Evolutionary conservation across 495 filamentous ascomycete genomes (phyloP).

Genomic region (Daldinia caldariorum): DNA sequence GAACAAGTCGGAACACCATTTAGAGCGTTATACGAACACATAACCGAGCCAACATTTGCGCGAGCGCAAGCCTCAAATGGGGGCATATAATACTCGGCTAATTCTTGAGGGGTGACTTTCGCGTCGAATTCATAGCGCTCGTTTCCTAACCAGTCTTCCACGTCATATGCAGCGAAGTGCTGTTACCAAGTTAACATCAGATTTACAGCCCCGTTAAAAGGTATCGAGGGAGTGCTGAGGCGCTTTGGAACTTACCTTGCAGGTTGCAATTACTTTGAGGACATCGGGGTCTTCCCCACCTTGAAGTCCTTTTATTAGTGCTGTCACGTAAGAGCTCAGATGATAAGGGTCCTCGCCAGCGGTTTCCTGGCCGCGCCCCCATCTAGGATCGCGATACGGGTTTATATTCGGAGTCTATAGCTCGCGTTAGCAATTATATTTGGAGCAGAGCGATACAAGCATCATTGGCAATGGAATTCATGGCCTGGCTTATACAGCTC

Average conservation of each 20-base stretch:
- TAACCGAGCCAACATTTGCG: constrained; percentile 63
- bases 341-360: constrained; percentile 69
- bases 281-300: constrained; percentile 55
- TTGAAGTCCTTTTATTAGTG: constrained; percentile 67
- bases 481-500: not conserved
- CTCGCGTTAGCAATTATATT: constrained; percentile 4
- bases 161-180: constrained; percentile 69
- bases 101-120: constrained; percentile 61
- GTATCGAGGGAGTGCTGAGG: not conserved
- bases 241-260: constrained; percentile 45
- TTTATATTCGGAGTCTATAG: constrained; percentile 68
- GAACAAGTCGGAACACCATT: constrained; percentile 66
- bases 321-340: constrained; percentile 63
- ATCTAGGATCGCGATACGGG: constrained; percentile 66
- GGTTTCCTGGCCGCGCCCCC: constrained; percentile 69
- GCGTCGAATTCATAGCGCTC: constrained; percentile 65
- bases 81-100: constrained; percentile 64
- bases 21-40: constrained; percentile 69
- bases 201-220: not conserved
- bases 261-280: constrained; percentile 64
- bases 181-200: constrained; percentile 34
- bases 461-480: not conserved
- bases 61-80: constrained; percentile 60
- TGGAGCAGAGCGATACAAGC: not conserved
- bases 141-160: constrained; percentile 64